A percentile compares a stretch with the other conserved stretches of the same genome.
These are phyloP conservation scores for Theileria luwenshuni DNA, from an alignment of 169 alveolate genomes.

Conservation along the genomic window DNA sequence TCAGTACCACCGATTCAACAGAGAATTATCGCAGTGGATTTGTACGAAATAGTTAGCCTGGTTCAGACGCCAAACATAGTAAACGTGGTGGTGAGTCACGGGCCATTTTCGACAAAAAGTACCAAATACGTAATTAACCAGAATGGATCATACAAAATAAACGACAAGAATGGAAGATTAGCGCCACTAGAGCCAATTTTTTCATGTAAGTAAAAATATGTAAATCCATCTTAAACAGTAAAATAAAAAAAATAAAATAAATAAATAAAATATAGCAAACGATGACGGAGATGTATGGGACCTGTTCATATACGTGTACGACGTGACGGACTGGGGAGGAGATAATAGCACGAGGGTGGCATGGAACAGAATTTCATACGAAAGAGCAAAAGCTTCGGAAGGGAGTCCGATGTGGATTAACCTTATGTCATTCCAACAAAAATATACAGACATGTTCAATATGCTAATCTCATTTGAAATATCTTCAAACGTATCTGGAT, in stretches of 20 bases:
- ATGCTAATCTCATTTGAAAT: slow-evolving; percentile 67
- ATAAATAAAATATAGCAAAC: slow-evolving; percentile 19
- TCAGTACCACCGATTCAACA: slow-evolving; percentile 71
- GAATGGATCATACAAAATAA: slow-evolving; percentile 70
- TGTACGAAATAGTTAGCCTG: slow-evolving; percentile 72
- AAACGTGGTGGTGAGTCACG: slow-evolving; percentile 63
- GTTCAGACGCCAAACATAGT: slow-evolving; percentile 41
- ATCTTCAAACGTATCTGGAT: slow-evolving; percentile 38
- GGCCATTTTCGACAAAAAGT: slow-evolving; percentile 69
- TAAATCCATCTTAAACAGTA: not conserved
- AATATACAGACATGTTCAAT: slow-evolving; percentile 53
- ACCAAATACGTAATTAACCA: slow-evolving; percentile 5
- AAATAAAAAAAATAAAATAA: not conserved
- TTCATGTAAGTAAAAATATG: slow-evolving; percentile 61
- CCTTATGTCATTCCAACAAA: slow-evolving; percentile 54
- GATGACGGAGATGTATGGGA: slow-evolving; percentile 77
- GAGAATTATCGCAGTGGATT: slow-evolving; percentile 69
- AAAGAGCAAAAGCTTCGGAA: slow-evolving; percentile 57
- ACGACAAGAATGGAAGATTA: slow-evolving; percentile 79
- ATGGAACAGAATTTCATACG: slow-evolving; percentile 80
- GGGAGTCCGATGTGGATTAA: slow-evolving; percentile 86
- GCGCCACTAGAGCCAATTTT: slow-evolving; percentile 72
- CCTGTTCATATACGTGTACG: slow-evolving; percentile 63
- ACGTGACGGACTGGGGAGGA: slow-evolving; percentile 31
- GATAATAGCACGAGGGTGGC: slow-evolving; percentile 66